Conservation (phyloP, 441 rosid species). For the Croton laevigatus region DNA sequence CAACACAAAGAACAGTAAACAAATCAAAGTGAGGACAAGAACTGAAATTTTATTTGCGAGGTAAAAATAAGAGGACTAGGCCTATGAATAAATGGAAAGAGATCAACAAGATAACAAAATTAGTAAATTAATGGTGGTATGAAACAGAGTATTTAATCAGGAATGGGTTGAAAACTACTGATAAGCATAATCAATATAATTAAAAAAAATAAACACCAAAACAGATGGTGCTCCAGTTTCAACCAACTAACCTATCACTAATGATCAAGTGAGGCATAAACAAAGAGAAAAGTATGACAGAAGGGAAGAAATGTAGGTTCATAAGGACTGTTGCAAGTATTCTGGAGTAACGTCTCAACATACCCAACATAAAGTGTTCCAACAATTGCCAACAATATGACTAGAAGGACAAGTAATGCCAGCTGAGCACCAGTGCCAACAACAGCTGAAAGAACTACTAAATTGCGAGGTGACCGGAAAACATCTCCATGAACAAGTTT, state of each 20-base stretch:
- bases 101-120: slow-evolving; percentile 1
- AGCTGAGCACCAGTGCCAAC: slow-evolving; percentile 98
- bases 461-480: slow-evolving; percentile 69
- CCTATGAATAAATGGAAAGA: background rate
- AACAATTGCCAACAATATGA: slow-evolving; percentile 88
- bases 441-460: slow-evolving; percentile 82
- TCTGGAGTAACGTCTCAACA: slow-evolving; percentile 27
- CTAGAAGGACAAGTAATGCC: slow-evolving; percentile 89
- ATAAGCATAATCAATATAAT: background rate
- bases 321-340: slow-evolving; percentile 1
- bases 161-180: background rate
- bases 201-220: background rate
- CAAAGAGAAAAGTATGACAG: background rate
- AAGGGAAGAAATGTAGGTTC: background rate
- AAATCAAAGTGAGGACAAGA: background rate
- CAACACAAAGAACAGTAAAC: slow-evolving; percentile 15
- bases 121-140: background rate
- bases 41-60: background rate
- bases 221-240: background rate
- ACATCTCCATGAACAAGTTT: slow-evolving; percentile 99
- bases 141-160: background rate
- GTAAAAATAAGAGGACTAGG: background rate
- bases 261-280: background rate
- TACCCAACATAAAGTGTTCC: slow-evolving; percentile 95
- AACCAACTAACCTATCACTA: background rate